A percentile compares a stretch with the other conserved stretches of the same genome.
phyloP scores from a whole-genome alignment of 208 protist genomes.

The Trypanosoma melophagium region DNA sequence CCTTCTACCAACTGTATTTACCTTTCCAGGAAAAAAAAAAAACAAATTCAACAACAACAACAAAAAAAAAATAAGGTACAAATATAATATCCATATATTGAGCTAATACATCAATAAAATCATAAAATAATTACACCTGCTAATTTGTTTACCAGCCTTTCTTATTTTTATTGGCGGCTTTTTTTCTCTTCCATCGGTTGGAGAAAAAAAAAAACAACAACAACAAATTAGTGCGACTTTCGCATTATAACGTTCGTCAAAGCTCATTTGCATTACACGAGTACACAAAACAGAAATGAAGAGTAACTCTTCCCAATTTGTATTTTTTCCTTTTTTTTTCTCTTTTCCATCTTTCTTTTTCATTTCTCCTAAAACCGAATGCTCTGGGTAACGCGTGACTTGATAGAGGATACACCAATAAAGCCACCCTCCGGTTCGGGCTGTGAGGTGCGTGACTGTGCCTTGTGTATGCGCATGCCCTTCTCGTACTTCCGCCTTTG shows the following conservation, averaged over 20 bases:
- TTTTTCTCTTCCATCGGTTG: not conserved
- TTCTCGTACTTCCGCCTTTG: constrained; percentile 89
- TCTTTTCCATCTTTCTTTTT: not conserved
- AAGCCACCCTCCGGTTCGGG: constrained; percentile 85
- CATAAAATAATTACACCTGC: not conserved
- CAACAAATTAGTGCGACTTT: constrained; percentile 5
- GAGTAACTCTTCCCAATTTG: not conserved
- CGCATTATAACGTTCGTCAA: constrained; percentile 4
- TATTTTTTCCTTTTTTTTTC: constrained; percentile 1
- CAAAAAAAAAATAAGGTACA: too few relatives aligned
- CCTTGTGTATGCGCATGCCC: constrained; percentile 82
- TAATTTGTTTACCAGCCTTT: not conserved
- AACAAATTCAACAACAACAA: constrained; percentile 4
- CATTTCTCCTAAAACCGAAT: constrained; percentile 26
- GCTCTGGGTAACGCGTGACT: constrained; percentile 71
- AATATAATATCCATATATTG: too few relatives aligned
- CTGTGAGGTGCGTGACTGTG: constrained; percentile 69
- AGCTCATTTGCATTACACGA: too few relatives aligned
- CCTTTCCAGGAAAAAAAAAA: constrained; percentile 21
- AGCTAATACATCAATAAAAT: too few relatives aligned
- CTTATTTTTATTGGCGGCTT: not conserved
- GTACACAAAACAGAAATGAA: not conserved
- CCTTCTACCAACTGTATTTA: too few relatives aligned
- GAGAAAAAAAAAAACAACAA: not conserved
- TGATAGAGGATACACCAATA: constrained; percentile 67